A percentile compares a stretch with the other conserved stretches of the same genome.
Evolutionary conservation across 140 eudicot genomes (phyloP).

Genomic region (Flaveria floridana): DNA sequence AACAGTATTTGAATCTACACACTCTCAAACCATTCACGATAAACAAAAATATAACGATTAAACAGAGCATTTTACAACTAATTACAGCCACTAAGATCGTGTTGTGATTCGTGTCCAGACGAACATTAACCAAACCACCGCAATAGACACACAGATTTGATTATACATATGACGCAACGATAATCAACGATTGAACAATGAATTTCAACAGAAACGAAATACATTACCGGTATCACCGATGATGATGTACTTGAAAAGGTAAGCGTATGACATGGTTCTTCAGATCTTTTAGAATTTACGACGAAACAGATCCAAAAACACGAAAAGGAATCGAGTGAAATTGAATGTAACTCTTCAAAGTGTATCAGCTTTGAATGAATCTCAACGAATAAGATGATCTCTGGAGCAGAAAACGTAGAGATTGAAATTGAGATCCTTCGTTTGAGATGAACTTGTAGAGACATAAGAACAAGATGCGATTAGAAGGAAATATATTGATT

Average conservation of each 20-base stretch:
- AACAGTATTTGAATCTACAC: neutral
- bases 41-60: too few species aligned
- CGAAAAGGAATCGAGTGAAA: slow-evolving; percentile 20
- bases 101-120: slow-evolving; percentile 14
- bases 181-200: neutral
- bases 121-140: slow-evolving; percentile 12
- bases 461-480: too few species aligned
- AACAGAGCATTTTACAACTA: neutral
- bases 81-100: neutral
- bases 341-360: neutral
- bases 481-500: neutral
- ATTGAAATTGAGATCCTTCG: slow-evolving; percentile 16
- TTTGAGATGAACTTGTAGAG: slow-evolving; percentile 6
- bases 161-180: neutral
- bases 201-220: slow-evolving; percentile 4
- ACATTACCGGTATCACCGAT: slow-evolving; percentile 80
- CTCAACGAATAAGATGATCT: slow-evolving; percentile 1
- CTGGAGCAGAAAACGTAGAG: neutral
- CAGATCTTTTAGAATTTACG: slow-evolving; percentile 28
- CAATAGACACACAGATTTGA: neutral
- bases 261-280: slow-evolving; percentile 75
- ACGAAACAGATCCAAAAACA: slow-evolving; percentile 18
- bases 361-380: slow-evolving; percentile 6
- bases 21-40: neutral
- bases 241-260: slow-evolving; percentile 90